A percentile compares a stretch with the other conserved stretches of the same genome.
phyloP scores from a whole-genome alignment of 352 stramenopile species.

The Elongisporangium prolatum region DNA sequence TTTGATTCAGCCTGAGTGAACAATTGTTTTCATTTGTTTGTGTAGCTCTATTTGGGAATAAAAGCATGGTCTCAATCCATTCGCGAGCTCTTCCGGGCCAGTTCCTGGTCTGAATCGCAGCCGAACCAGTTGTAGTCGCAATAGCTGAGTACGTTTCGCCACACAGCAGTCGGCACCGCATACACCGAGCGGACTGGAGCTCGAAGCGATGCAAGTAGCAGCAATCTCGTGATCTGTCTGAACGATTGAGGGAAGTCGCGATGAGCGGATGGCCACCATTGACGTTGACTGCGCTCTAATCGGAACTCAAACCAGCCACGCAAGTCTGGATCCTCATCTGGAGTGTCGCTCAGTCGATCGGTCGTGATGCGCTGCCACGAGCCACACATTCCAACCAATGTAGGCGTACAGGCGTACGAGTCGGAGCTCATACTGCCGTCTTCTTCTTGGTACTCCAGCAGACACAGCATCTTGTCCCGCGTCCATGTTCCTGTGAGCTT shows the following conservation, averaged over 20 bases:
- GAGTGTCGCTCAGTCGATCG: slow-evolving; percentile 10
- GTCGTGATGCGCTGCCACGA: slow-evolving; percentile 28
- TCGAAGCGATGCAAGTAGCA: slow-evolving; percentile 27
- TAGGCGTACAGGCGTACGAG: slow-evolving; percentile 37
- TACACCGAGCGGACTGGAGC: not conserved
- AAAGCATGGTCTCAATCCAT: not conserved
- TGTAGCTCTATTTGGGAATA: not conserved
- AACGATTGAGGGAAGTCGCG: slow-evolving; percentile 34
- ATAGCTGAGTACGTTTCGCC: slow-evolving; percentile 48
- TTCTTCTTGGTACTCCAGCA: slow-evolving; percentile 47
- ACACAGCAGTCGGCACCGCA: slow-evolving; percentile 37
- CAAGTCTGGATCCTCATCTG: not conserved
- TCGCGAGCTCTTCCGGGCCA: not conserved
- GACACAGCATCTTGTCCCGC: slow-evolving; percentile 31
- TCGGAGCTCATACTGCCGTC: slow-evolving; percentile 43
- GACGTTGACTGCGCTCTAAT: slow-evolving; percentile 17
- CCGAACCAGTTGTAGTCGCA: slow-evolving; percentile 56
- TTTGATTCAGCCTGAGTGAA: not conserved
- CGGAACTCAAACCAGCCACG: slow-evolving; percentile 31
- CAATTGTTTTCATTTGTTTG: not conserved
- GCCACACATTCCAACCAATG: slow-evolving; percentile 27
- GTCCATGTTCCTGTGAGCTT: slow-evolving; percentile 43
- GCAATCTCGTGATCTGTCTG: slow-evolving; percentile 26
- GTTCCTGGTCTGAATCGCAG: not conserved
- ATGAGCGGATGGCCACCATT: slow-evolving; percentile 35